phyloP scores from a whole-genome alignment of 1,284 basidiomycete genomes.

The Ustilago curta region DNA sequence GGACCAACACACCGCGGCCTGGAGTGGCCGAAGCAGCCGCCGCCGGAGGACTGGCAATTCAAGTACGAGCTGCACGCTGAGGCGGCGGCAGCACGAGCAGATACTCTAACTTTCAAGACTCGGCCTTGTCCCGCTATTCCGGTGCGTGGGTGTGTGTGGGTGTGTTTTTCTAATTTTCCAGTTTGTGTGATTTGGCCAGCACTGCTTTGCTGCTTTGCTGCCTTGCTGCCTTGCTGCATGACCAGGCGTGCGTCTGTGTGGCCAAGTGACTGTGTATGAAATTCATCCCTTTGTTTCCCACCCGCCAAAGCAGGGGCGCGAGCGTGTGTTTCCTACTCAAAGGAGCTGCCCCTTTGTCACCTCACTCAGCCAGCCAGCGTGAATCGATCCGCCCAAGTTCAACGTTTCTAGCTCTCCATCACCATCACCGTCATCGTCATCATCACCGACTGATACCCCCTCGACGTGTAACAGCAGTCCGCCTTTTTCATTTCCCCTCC shows the following conservation, averaged over 20 bases:
- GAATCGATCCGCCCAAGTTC: background rate
- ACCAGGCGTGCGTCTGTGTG: background rate
- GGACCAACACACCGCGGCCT: too few relatives aligned
- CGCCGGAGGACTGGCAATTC: too few relatives aligned
- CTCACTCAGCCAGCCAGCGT: too few relatives aligned
- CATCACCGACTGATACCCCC: background rate
- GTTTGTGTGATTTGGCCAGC: background rate
- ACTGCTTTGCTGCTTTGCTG: background rate
- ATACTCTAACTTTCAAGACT: constrained; percentile 1
- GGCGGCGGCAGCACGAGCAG: too few relatives aligned
- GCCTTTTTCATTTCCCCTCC: background rate
- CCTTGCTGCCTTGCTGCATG: background rate
- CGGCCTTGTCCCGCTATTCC: constrained; percentile 6
- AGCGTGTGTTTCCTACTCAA: too few relatives aligned
- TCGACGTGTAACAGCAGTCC: background rate
- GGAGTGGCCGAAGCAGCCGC: too few relatives aligned
- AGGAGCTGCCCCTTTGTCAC: too few relatives aligned
- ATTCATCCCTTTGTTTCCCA: too few relatives aligned
- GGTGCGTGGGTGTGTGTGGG: constrained; percentile 4
- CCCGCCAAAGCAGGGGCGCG: too few relatives aligned
- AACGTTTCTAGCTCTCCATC: too few relatives aligned
- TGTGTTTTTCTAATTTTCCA: constrained; percentile 1
- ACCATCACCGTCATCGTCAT: constrained; percentile 1
- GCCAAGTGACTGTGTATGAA: background rate
- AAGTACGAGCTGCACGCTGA: too few relatives aligned